Conservation (phyloP, 352 stramenopile genomes). For the Pythium graminicola region DNA sequence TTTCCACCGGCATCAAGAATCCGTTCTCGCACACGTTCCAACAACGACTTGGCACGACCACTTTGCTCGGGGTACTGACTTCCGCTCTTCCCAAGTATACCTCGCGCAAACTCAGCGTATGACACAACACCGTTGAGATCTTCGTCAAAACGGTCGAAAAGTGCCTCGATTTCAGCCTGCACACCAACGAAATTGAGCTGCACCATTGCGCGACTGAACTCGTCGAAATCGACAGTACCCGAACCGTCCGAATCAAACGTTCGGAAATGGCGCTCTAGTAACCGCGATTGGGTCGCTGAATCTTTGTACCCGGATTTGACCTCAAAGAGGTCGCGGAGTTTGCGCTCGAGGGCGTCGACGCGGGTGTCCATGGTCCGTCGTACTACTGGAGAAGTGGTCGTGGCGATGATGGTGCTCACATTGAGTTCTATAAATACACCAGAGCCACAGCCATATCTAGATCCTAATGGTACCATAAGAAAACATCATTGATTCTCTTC, state of each 20-base stretch:
- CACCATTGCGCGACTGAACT: slow-evolving; percentile 83
- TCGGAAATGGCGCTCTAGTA: slow-evolving; percentile 67
- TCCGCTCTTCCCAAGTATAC: slow-evolving; percentile 32
- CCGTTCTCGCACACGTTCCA: slow-evolving; percentile 38
- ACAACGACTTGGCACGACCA: slow-evolving; percentile 23
- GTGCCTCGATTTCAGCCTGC: slow-evolving; percentile 71
- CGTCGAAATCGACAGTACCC: slow-evolving; percentile 76
- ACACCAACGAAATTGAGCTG: slow-evolving; percentile 87
- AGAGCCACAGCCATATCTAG: neutral
- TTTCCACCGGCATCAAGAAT: slow-evolving; percentile 60
- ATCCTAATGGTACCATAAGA: neutral
- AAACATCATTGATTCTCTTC: neutral
- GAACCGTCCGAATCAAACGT: slow-evolving; percentile 70
- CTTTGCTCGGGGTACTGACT: slow-evolving; percentile 3
- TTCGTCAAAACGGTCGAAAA: slow-evolving; percentile 88
- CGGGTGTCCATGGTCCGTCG: slow-evolving; percentile 26
- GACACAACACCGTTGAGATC: slow-evolving; percentile 72
- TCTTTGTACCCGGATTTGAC: slow-evolving; percentile 71
- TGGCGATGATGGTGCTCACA: neutral
- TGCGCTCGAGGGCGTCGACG: slow-evolving; percentile 47
- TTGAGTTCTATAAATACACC: slow-evolving; percentile 1
- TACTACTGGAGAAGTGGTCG: neutral
- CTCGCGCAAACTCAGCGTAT: slow-evolving; percentile 65
- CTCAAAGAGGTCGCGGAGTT: slow-evolving; percentile 58
- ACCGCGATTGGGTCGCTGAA: slow-evolving; percentile 33